These are phyloP conservation scores for Leucosporidium scottii DNA, from an alignment of 768 basidiomycete species.

Conservation along the genomic window DNA sequence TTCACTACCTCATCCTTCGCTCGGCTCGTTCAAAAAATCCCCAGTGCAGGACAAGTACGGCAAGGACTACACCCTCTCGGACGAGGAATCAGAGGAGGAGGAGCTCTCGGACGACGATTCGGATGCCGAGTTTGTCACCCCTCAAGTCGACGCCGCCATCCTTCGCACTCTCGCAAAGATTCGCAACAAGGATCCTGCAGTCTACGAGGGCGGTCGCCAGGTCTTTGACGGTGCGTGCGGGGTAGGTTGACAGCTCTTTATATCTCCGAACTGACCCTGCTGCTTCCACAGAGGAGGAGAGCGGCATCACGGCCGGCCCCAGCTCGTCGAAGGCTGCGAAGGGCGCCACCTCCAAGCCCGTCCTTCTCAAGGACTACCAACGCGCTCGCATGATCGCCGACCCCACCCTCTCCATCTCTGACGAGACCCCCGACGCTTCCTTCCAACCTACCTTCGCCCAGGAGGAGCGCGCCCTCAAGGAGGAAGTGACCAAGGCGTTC, in stretches of 20 bases:
- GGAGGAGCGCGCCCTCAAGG: slow-evolving; percentile 66
- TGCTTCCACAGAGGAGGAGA: slow-evolving; percentile 28
- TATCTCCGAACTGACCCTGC: not conserved
- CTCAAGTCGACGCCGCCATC: slow-evolving; percentile 87
- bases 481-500: slow-evolving; percentile 81
- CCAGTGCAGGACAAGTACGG: slow-evolving; percentile 76
- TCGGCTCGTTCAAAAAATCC: not conserved
- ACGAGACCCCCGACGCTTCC: slow-evolving; percentile 42
- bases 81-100: slow-evolving; percentile 51
- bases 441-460: slow-evolving; percentile 61
- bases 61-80: slow-evolving; percentile 38
- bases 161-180: slow-evolving; percentile 82
- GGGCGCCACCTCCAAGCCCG: slow-evolving; percentile 36
- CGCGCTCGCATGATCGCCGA: slow-evolving; percentile 41
- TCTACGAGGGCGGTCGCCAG: slow-evolving; percentile 63
- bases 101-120: slow-evolving; percentile 58
- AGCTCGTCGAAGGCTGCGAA: slow-evolving; percentile 10
- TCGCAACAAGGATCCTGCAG: slow-evolving; percentile 68
- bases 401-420: slow-evolving; percentile 31
- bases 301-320: slow-evolving; percentile 1
- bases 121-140: slow-evolving; percentile 89
- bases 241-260: not conserved
- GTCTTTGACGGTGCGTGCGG: slow-evolving; percentile 65
- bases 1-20: not conserved
- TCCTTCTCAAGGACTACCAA: slow-evolving; percentile 44